Base-by-base conservation (phyloP, 2,329 filamentous ascomycete species). In the Tolypocladium nubicola region DNA sequence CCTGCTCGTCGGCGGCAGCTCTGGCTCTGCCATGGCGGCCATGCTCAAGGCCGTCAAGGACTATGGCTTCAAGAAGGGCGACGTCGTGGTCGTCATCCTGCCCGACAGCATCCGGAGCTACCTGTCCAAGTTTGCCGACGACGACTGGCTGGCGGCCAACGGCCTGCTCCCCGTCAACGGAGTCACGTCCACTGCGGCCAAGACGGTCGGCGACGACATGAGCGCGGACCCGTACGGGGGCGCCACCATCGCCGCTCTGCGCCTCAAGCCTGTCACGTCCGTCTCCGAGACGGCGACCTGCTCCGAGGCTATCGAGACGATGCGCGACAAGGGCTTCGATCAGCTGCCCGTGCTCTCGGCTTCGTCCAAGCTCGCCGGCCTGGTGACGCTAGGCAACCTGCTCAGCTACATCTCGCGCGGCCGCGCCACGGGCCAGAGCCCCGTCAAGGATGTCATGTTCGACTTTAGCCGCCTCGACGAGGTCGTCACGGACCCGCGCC, bases 131-230 rank as follows among this genome's bases (percentile, higher is more conserved):
- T 99, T 99, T 70, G 91, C 91, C 63, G 94, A 99, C 70, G 95
- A 99, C 70, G 94, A 97, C 77, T 99, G 94, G 95, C 86, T 99
- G 57, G 92, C 91, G 14, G 94, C 94, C 61, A 99, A 99, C 75
- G 88, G 93, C 70, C 89, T 99, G 30, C 82, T 97, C 33, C 84
- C 89, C n/a, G 70, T 74, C 61, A 73, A 74, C 61, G 76, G 73
- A 19, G 43, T 80, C 75, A 62, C 83, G 77, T 55, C 81, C 76
- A 60, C 78, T 69, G 54, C 71, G 70, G 59, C 67, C 66, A 62
- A 71, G 61, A 65, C 69, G 61, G 68, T 73, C 52, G 66, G 67
- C 53, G 61, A 66, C 33, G 66, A 71, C 54, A 75, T 35, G 67
- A 69, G 73, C 10, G 73, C 77, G 56, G 88, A 96, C 69, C 82